Evolutionary conservation across 208 protist species (phyloP).

Genomic region (Willaertia magna): DNA sequence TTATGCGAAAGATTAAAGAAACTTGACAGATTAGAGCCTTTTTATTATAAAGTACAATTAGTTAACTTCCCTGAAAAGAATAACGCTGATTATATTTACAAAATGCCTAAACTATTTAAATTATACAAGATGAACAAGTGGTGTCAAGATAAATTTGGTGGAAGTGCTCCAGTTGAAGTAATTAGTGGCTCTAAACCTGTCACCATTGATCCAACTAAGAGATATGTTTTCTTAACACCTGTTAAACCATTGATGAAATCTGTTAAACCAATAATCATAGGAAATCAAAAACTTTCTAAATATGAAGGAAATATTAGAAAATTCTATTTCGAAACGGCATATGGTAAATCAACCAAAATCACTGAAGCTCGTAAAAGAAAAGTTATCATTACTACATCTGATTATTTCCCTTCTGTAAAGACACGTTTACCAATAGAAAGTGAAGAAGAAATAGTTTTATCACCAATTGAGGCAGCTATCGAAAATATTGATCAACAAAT

Average conservation of each 20-base stretch:
- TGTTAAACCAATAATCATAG: neutral
- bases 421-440: neutral
- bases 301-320: neutral
- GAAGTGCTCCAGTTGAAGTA: neutral
- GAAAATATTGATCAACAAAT: neutral
- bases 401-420: neutral
- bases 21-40: neutral
- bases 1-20: neutral
- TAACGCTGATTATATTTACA: neutral
- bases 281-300: neutral
- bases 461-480: neutral
- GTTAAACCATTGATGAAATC: neutral
- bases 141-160: neutral
- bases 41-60: neutral
- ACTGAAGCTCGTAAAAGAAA: neutral
- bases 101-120: slow-evolving; percentile 3
- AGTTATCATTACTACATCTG: neutral
- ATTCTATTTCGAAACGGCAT: neutral
- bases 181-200: neutral
- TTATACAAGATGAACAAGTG: neutral
- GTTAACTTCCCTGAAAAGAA: neutral
- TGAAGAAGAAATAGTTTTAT: neutral
- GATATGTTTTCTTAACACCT: neutral
- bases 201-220: neutral
- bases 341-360: neutral